phyloP scores from a whole-genome alignment of 2,329 filamentous ascomycete species.

The Colletotrichum shisoi region DNA sequence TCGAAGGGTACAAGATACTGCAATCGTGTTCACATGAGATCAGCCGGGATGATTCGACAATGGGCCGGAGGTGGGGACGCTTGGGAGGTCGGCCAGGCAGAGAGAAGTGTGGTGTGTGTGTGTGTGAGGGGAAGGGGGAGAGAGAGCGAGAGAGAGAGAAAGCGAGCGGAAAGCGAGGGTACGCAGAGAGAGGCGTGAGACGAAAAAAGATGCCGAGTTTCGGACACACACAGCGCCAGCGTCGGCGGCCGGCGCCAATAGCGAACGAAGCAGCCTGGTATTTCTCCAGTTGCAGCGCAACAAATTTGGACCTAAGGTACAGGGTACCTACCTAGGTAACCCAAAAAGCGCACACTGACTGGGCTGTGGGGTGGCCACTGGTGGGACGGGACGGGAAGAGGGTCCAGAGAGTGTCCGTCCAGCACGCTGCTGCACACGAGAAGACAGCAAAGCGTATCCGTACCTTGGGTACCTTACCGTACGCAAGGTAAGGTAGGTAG shows the following conservation, averaged over 20 bases:
- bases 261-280: background rate
- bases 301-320: background rate
- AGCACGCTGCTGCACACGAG: background rate
- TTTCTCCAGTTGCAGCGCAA: constrained; percentile 13
- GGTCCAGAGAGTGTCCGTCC: background rate
- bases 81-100: background rate
- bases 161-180: background rate
- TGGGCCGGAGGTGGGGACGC: constrained; percentile 8
- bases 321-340: no score
- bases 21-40: constrained; percentile 39
- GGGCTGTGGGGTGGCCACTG: background rate
- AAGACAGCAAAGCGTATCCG: no score
- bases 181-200: background rate
- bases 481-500: no score
- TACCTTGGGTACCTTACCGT: no score
- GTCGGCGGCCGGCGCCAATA: constrained; percentile 9
- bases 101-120: background rate
- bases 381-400: background rate
- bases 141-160: background rate
- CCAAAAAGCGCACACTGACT: background rate
- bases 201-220: constrained; percentile 29
- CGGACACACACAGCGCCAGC: constrained; percentile 25
- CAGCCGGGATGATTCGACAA: constrained; percentile 37
- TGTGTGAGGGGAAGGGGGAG: no score
- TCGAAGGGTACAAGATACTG: constrained; percentile 23